These are phyloP conservation scores for Mortierella alpina DNA, from an alignment of 192 early-diverging fungal genomes.

Conservation along the genomic window DNA sequence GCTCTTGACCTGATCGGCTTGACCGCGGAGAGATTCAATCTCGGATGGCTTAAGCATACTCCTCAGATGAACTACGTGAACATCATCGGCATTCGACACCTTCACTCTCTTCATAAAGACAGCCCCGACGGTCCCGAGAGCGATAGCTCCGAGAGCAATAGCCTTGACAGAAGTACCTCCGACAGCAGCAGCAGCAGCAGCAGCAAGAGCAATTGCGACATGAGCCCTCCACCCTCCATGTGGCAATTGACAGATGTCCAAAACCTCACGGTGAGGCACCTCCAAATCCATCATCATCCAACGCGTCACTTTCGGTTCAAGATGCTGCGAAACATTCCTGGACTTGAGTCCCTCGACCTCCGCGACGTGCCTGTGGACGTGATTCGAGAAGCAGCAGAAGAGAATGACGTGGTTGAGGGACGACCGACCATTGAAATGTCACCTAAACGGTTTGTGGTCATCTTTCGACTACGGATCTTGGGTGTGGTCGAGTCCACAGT, in stretches of 20 bases:
- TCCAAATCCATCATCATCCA: slow-evolving; percentile 14
- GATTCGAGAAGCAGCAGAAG: not conserved
- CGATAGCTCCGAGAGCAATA: not conserved
- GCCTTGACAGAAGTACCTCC: not conserved
- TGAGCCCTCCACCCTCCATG: not conserved
- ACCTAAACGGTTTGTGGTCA: no score
- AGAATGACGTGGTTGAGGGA: no score
- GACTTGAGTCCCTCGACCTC: slow-evolving; percentile 1
- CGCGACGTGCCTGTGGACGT: not conserved
- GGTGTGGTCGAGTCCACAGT: no score
- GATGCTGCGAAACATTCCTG: not conserved
- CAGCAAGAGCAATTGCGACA: no score
- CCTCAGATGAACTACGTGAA: slow-evolving; percentile 6
- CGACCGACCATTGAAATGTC: no score
- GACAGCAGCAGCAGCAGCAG: no score
- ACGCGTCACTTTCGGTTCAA: slow-evolving; percentile 9
- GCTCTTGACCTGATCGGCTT: slow-evolving; percentile 1
- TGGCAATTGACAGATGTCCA: slow-evolving; percentile 3
- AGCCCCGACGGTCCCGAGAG: no score
- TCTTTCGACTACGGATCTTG: not conserved
- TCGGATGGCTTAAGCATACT: slow-evolving; percentile 5
- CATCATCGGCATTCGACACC: slow-evolving; percentile 1
- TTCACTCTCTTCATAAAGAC: not conserved
- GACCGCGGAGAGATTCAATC: slow-evolving; percentile 12
- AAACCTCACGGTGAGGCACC: not conserved